Base-by-base conservation (phyloP, 139 green algal genomes). In the Chlorella sp. region DNA sequence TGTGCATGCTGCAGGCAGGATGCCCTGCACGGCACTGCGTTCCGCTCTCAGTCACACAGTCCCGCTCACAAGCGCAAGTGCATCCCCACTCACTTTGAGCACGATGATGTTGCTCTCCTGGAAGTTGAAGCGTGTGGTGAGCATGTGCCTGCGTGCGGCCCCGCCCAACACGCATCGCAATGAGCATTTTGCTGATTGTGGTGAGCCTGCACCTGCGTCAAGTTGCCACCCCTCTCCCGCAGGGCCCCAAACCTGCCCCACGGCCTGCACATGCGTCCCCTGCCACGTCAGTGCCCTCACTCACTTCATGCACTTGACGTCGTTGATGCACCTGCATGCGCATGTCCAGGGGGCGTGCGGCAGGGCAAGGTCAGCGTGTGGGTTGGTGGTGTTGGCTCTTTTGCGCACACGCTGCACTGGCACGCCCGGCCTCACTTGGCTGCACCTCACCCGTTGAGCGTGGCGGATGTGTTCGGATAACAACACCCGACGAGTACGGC, bases 261-360 rank as follows among this genome's bases (percentile, higher is more conserved):
- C 55, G 6, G 22, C 20, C 55, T 64, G 55, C 55, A 64, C 14
- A 10, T 26, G 42, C 42, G 10, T 10, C 10, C 42, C 17, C 17
- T 55, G 42, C 10, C 42, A 26, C 10, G 17, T 10, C 42, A 55
- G 42, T 17, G n/a, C 42, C 10, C 22, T 10, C 55, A 64, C 55
- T 30, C 24, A 64, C 55, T 64, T 10, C 60, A 82, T 82, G 72
- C 80, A 82, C 42, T 85, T 49, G 0, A 80, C 77, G 69, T 88
- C 83, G 31, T 82, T 88, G 35, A 83, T 76, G 75, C 83, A 88
- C 29, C 83, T 79, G 29, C 74, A n/a, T n/a, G n/a, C n/a, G n/a
- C n/a, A n/a, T n/a, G n/a, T n/a, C n/a, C n/a, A n/a, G n/a, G n/a
- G n/a, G n/a, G n/a, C n/a, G n/a, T n/a, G n/a, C n/a, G n/a, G n/a